Evolutionary conservation across 768 basidiomycete species (phyloP).

Genomic region (Phylloporus sp.): DNA sequence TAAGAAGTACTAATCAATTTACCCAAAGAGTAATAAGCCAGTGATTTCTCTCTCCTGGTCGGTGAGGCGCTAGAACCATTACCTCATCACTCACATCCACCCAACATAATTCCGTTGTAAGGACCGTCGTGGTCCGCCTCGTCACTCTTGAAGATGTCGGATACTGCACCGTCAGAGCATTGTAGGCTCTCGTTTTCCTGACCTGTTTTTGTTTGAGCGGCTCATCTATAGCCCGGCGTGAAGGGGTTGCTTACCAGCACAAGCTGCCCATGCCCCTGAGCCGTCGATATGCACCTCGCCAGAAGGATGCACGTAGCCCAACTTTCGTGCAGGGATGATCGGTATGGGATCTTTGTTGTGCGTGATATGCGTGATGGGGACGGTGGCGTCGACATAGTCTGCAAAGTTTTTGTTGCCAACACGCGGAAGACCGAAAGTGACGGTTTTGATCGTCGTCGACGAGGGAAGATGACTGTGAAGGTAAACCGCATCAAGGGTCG

Average conservation of each 20-base stretch:
- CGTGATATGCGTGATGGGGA: conserved; percentile 48
- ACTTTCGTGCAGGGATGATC: conserved; percentile 27
- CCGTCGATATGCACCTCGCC: conserved; percentile 44
- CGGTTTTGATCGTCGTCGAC: conserved; percentile 24
- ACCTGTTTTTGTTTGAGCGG: conserved; percentile 31
- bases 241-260: conserved; percentile 37
- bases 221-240: neutral
- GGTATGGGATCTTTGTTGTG: conserved; percentile 43
- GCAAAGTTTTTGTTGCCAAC: conserved; percentile 59
- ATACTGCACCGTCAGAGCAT: conserved; percentile 19
- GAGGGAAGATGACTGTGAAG: conserved; percentile 33
- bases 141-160: conserved; percentile 41
- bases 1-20: no score
- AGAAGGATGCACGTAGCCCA: conserved; percentile 37
- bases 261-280: conserved; percentile 46
- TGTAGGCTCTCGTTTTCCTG: conserved; percentile 52
- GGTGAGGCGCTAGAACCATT: neutral
- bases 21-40: neutral
- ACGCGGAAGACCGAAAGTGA: conserved; percentile 35
- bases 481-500: conserved; percentile 35
- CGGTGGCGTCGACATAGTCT: conserved; percentile 45
- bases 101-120: conserved; percentile 8
- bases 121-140: conserved; percentile 43
- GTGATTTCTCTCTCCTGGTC: neutral
- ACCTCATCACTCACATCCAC: neutral